Base-by-base conservation (phyloP, 768 basidiomycete genomes). In the Phylloporus scabripes region DNA sequence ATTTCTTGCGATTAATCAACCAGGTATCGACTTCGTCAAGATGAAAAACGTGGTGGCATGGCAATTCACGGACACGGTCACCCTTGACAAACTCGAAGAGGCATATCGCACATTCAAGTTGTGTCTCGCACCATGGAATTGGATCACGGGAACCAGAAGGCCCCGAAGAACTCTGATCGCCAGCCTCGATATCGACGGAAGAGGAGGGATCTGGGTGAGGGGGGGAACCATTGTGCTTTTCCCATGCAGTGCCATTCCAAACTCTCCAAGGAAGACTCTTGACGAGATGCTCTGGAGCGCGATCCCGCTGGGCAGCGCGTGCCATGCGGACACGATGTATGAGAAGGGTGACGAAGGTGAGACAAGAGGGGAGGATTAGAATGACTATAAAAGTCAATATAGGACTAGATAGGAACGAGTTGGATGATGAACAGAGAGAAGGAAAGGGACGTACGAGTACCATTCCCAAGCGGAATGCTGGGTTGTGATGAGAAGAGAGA, bases 31-130 rank as follows among this genome's bases (percentile, higher is more conserved):
- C 81, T 65, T 97, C 95, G 31, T 84, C 77, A 39, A 90, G 78
- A 68, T 98, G 95, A 70, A 96, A 98, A 46, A 98, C 83, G 64
- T 98, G 95, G 41, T 88, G 86, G 61, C 95, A 98, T 1, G 95
- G 95, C 34, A 97, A 64, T 45, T 94, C 89, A 57, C 94, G 81
- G 37, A 97, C 90, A 58, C 82, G 79, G 63, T 98, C 95, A 3
- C 93, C 93, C 60, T 82, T 82, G 34, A 72, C 81, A 58, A 97
- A 98, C 53, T 85, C 81, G 51, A 79, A 87, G 48, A 98, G 75
- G 64, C 95, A 98, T 47, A 98, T 97, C 29, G 92, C 89, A 61
- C 94, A 98, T 65, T 98, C 92, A 46, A 77, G 63, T 60, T 93
- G 90, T 3, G 76, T 68, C 63, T 87, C 86, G 55, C 88, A 93